Evolutionary conservation across 306 rosid genomes (phyloP).

Genomic region (Cucumis hystrix): DNA sequence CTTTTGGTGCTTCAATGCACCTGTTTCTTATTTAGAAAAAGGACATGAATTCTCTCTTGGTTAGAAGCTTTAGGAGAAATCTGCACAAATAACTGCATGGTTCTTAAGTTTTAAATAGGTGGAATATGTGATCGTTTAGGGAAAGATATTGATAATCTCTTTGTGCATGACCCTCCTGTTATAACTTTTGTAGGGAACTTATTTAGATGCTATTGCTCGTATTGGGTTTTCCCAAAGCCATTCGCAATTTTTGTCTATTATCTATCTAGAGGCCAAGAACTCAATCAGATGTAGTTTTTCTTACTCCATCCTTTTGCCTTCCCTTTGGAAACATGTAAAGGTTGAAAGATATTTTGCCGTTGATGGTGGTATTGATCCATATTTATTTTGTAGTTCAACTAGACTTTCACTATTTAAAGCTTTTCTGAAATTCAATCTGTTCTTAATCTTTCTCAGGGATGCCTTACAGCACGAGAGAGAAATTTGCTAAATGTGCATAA

Average conservation of each 20-base stretch:
- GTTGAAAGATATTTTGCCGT: not conserved
- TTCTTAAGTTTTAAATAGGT: not conserved
- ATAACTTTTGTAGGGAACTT: not conserved
- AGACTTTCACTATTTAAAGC: not conserved
- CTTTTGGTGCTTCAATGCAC: not conserved
- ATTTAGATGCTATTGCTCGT: not conserved
- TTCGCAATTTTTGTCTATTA: not conserved
- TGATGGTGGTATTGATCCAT: not conserved
- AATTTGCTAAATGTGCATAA: not conserved
- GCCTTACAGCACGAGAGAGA: too few relatives aligned
- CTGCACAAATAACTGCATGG: not conserved
- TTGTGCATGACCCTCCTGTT: not conserved
- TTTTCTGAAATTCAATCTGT: not conserved
- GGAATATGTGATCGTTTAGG: not conserved
- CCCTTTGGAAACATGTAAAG: not conserved
- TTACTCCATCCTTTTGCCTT: not conserved
- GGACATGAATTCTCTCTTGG: too few relatives aligned
- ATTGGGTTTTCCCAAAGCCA: not conserved
- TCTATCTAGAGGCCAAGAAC: not conserved
- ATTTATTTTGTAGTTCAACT: not conserved
- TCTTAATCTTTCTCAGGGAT: not conserved
- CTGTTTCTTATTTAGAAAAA: not conserved
- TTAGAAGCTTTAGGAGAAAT: too few relatives aligned
- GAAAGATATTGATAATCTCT: not conserved
- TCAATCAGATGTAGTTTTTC: not conserved